Base-by-base conservation (phyloP, 306 rosid genomes). In the Mimosa bimucronata region DNA sequence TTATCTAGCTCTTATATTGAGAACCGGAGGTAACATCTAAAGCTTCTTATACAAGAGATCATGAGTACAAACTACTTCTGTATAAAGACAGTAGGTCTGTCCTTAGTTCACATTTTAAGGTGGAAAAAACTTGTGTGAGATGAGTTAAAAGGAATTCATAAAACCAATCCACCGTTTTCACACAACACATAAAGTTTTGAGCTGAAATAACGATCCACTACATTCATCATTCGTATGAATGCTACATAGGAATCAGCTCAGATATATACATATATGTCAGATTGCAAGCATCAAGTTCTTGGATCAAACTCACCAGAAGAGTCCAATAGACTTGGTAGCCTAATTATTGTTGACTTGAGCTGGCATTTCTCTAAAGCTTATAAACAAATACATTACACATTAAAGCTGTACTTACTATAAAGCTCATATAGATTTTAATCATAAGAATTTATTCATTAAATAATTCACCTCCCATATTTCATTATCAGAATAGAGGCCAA, bases 291-390 rank as follows among this genome's bases (percentile, higher is more conserved):
- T 61, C 38, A 28, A 61, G n/a, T 26, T 28, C n/a, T 4, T 28
- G n/a, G 38, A 61, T 28, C 40, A 28, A 61, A 28, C 67, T 61
- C 67, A 61, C 67, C 19, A 28, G 38, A 14, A 61, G 40, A 61
- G 38, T 61, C 40, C 38, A 61, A 61, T 61, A 61, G 67, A 28
- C 14, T 26, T 61, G 67, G 67, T 6, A 61, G 38, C 34, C 34
- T 61, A 9, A 19, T 61, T 7, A 61, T 28, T 2, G 67, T 61
- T 61, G n/a, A 2, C 38, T 61, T 61, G 21, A 61, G 67, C 38
- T 61, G 67, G 67, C 67, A 61, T 61, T 28, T 61, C 38, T 28
- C 67, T 61, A 61, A 28, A 61, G 67, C 67, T 37, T 61, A 28
- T 61, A 61, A 12, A 14, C 9, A 28, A 28, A 61, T 28, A 61